Conservation (phyloP, 2,329 filamentous ascomycete species). For the Sporothrix sp. region DNA sequence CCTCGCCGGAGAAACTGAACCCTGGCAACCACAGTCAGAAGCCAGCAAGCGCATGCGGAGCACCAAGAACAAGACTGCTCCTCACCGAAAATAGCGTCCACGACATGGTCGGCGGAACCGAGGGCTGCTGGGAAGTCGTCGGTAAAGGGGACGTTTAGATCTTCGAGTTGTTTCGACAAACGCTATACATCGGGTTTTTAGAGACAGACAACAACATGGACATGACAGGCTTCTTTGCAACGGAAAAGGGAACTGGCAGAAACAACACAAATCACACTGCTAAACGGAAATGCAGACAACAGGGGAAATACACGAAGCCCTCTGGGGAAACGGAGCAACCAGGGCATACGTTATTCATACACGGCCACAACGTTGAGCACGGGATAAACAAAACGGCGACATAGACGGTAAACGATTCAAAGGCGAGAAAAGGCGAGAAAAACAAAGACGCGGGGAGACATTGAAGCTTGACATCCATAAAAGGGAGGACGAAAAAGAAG, state of each 20-base stretch:
- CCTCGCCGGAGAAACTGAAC: slow-evolving; percentile 85
- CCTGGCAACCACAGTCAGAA: slow-evolving; percentile 38
- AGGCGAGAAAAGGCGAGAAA: too few species aligned
- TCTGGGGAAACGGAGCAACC: too few species aligned
- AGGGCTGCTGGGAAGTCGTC: slow-evolving; percentile 66
- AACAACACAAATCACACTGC: too few species aligned
- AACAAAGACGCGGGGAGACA: not conserved
- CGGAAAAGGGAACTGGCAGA: too few species aligned
- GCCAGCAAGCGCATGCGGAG: not conserved
- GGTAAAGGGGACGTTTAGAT: slow-evolving; percentile 74
- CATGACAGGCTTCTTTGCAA: too few species aligned
- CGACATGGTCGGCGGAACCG: slow-evolving; percentile 61
- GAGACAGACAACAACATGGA: slow-evolving; percentile 1
- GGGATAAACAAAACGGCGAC: not conserved
- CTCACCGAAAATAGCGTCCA: slow-evolving; percentile 87
- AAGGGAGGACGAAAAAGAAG: not conserved
- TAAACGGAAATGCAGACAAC: too few species aligned
- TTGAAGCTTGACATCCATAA: not conserved
- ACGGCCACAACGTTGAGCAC: too few species aligned
- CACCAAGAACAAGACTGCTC: too few species aligned
- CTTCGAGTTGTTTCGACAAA: slow-evolving; percentile 72
- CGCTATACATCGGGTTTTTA: slow-evolving; percentile 43
- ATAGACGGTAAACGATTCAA: not conserved
- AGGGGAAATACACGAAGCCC: not conserved
- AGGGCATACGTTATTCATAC: too few species aligned